A percentile compares a stretch with the other conserved stretches of the same genome.
Evolutionary conservation across 768 basidiomycete species (phyloP).

Genomic region (Phlebiopsis flavidoalba): DNA sequence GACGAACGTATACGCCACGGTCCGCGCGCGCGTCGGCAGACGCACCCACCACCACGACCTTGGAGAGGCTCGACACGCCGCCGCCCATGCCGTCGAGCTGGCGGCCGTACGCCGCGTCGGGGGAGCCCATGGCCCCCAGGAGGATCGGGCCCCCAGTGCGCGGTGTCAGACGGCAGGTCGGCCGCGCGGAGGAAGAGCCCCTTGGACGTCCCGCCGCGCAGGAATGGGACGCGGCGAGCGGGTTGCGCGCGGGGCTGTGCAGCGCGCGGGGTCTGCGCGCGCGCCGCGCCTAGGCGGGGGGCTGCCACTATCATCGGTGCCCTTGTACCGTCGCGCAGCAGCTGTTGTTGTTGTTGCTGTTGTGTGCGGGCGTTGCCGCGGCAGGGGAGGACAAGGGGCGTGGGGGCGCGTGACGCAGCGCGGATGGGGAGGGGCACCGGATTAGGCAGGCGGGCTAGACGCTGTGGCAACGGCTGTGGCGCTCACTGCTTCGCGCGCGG

Average conservation of each 20-base stretch:
- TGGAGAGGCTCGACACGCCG: slow-evolving; percentile 69
- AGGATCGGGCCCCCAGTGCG: slow-evolving; percentile 57
- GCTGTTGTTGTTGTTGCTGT: too few species aligned
- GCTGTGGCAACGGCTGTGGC: slow-evolving; percentile 1
- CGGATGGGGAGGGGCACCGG: too few species aligned
- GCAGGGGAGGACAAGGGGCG: too few species aligned
- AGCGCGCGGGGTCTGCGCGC: too few species aligned
- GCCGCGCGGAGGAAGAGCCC: slow-evolving; percentile 60
- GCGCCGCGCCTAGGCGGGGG: too few species aligned
- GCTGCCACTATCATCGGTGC: too few species aligned
- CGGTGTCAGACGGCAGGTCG: slow-evolving; percentile 44
- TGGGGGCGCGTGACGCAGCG: too few species aligned
- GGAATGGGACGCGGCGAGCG: slow-evolving; percentile 39
- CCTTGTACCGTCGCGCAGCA: too few species aligned
- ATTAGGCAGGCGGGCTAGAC: not conserved
- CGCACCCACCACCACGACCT: slow-evolving; percentile 60
- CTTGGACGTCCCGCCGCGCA: slow-evolving; percentile 76
- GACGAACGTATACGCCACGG: slow-evolving; percentile 58
- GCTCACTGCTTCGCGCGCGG: not conserved
- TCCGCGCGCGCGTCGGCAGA: slow-evolving; percentile 38
- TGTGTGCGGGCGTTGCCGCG: too few species aligned
- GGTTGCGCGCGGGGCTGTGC: slow-evolving; percentile 16
- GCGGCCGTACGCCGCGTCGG: slow-evolving; percentile 59
- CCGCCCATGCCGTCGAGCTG: slow-evolving; percentile 84
- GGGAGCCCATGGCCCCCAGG: slow-evolving; percentile 76